These are phyloP conservation scores for Calonectria hawksworthii DNA, from an alignment of 2,329 filamentous ascomycete species.

Conservation along the genomic window DNA sequence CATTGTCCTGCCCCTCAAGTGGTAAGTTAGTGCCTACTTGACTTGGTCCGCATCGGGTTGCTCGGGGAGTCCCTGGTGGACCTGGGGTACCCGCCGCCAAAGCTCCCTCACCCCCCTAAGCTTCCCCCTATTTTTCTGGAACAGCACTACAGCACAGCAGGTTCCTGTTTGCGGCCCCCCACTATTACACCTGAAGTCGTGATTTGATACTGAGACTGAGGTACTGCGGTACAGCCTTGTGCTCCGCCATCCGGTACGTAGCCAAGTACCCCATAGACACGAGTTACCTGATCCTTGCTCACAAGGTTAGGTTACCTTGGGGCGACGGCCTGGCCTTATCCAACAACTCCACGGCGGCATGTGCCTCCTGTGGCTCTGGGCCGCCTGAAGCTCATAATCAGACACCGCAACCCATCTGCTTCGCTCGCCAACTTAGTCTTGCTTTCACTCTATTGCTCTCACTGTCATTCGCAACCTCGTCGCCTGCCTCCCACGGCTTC, in stretches of 20 bases:
- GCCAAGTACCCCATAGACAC: conserved; percentile 16
- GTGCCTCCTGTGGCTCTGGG: conserved; percentile 28
- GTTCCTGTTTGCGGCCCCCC: conserved; percentile 31
- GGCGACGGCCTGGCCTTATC: conserved; percentile 26
- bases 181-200: conserved; percentile 33
- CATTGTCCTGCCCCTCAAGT: conserved; percentile 17
- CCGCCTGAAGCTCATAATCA: conserved; percentile 31
- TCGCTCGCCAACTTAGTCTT: conserved; percentile 8
- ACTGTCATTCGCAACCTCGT: conserved; percentile 8
- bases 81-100: conserved; percentile 18
- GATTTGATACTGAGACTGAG: conserved; percentile 2
- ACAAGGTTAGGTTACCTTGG: conserved; percentile 21
- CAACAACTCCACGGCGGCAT: conserved; percentile 33
- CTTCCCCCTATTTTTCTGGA: conserved; percentile 45
- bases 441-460: conserved; percentile 15
- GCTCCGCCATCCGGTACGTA: conserved; percentile 4
- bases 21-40: neutral
- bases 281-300: conserved; percentile 22
- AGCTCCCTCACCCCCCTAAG: conserved; percentile 7
- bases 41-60: conserved; percentile 17
- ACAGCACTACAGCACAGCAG: conserved; percentile 38
- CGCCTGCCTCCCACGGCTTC: conserved; percentile 20
- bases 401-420: conserved; percentile 21
- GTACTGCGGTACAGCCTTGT: conserved; percentile 2
- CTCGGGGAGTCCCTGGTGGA: conserved; percentile 17